These are phyloP conservation scores for Gracilaria gracilis DNA, from an alignment of 23 red algal genomes.

Conservation along the genomic window DNA sequence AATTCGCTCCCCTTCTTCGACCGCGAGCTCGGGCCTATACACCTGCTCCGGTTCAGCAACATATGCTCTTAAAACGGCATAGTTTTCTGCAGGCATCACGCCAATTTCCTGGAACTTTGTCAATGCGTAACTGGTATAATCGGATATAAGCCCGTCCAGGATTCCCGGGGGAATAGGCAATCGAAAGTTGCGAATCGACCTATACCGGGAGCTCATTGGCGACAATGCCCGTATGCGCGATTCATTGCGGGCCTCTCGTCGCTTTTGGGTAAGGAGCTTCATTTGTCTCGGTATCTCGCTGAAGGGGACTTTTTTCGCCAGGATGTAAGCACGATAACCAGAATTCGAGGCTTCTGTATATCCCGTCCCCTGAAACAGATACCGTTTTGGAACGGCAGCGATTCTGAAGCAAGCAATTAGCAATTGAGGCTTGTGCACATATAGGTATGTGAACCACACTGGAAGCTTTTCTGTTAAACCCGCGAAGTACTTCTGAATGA, in stretches of 20 bases:
- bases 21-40: not conserved
- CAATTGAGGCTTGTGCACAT: not conserved
- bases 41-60: not conserved
- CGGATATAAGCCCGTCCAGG: not conserved
- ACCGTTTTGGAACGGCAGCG: conserved; percentile 10
- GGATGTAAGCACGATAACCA: not conserved
- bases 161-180: not conserved
- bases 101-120: not conserved
- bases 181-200: not conserved
- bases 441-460: not conserved
- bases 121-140: not conserved
- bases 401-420: not conserved
- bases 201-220: not conserved
- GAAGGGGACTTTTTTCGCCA: not conserved
- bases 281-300: not conserved
- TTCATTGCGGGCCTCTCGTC: not conserved
- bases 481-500: no score
- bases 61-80: not conserved
- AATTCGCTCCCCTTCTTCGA: not conserved
- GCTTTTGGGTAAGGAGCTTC: not conserved
- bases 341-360: conserved; percentile 10
- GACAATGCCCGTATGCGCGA: not conserved
- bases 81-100: not conserved
- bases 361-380: conserved; percentile 17
- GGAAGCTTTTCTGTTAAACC: not conserved